A percentile compares a stretch with the other conserved stretches of the same genome.
These are phyloP conservation scores for Cystoisospora suis DNA, from an alignment of 169 alveolate species.

Conservation along the genomic window DNA sequence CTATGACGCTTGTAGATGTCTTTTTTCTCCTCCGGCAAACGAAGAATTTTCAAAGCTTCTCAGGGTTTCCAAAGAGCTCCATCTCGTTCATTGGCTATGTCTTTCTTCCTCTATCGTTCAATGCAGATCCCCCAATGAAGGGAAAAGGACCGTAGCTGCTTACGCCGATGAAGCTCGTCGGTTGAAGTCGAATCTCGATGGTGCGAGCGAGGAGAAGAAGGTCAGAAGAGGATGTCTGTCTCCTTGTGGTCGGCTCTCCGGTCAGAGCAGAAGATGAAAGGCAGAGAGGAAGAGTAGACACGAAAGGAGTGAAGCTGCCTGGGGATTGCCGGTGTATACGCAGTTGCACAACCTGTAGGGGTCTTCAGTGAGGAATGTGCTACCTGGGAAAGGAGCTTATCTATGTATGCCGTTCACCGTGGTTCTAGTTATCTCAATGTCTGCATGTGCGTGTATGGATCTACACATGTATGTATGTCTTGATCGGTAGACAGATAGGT, in stretches of 20 bases:
- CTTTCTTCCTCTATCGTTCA: too few relatives aligned
- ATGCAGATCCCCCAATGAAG: conserved; percentile 5
- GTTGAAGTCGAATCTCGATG: conserved; percentile 8
- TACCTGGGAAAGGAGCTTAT: neutral
- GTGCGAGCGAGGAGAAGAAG: neutral
- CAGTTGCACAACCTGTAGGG: neutral
- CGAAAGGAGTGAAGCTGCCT: neutral
- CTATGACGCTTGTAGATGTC: too few relatives aligned
- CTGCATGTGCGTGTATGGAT: neutral
- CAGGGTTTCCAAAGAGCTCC: too few relatives aligned
- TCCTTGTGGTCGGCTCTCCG: neutral
- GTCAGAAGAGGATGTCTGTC: neutral
- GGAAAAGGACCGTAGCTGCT: conserved; percentile 18
- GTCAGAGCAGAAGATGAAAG: neutral
- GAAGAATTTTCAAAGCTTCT: too few relatives aligned
- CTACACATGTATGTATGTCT: neutral
- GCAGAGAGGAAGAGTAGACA: neutral
- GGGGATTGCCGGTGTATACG: neutral
- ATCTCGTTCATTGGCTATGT: too few relatives aligned
- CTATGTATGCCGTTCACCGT: neutral
- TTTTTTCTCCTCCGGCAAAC: too few relatives aligned
- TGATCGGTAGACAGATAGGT: neutral
- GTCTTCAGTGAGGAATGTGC: too few relatives aligned
- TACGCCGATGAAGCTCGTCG: conserved; percentile 19
- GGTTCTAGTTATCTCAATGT: too few relatives aligned